phyloP scores from a whole-genome alignment of 257 asterid species.

The Craterostigma plantagineum region DNA sequence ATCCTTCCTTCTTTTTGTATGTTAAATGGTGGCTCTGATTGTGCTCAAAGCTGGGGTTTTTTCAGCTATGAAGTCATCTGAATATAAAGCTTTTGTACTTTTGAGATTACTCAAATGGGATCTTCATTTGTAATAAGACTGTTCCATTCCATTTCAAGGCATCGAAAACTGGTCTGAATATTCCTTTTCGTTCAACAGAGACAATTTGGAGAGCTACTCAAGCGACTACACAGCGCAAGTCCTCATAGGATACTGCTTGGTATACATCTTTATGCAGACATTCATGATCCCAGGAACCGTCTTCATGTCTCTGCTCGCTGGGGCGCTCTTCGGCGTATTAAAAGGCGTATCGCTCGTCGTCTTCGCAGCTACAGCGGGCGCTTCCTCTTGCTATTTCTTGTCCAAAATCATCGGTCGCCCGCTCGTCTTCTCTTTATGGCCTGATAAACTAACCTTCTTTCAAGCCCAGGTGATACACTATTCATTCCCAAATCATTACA shows the following conservation, averaged over 20 bases:
- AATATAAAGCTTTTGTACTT: too few species aligned
- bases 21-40: too few species aligned
- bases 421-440: slow-evolving; percentile 79
- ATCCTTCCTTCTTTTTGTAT: background rate
- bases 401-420: slow-evolving; percentile 91
- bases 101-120: too few species aligned
- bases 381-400: slow-evolving; percentile 82
- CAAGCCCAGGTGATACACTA: slow-evolving; percentile 57
- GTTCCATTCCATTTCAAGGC: too few species aligned
- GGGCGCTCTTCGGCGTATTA: slow-evolving; percentile 75
- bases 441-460: slow-evolving; percentile 76
- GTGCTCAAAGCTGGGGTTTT: background rate
- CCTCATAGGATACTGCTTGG: slow-evolving; percentile 74
- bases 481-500: slow-evolving; percentile 2
- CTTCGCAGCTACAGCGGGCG: slow-evolving; percentile 86
- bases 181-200: slow-evolving; percentile 34
- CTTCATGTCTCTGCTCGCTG: slow-evolving; percentile 91
- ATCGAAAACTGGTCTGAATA: too few species aligned
- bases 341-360: slow-evolving; percentile 88
- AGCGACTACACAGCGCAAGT: slow-evolving; percentile 87
- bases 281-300: slow-evolving; percentile 97
- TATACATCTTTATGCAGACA: slow-evolving; percentile 95
- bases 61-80: background rate
- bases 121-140: too few species aligned
- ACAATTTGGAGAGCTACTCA: slow-evolving; percentile 79